A percentile compares a stretch with the other conserved stretches of the same genome.
phyloP scores from a whole-genome alignment of 2,329 filamentous ascomycete genomes.

The Colletotrichum tropicale region DNA sequence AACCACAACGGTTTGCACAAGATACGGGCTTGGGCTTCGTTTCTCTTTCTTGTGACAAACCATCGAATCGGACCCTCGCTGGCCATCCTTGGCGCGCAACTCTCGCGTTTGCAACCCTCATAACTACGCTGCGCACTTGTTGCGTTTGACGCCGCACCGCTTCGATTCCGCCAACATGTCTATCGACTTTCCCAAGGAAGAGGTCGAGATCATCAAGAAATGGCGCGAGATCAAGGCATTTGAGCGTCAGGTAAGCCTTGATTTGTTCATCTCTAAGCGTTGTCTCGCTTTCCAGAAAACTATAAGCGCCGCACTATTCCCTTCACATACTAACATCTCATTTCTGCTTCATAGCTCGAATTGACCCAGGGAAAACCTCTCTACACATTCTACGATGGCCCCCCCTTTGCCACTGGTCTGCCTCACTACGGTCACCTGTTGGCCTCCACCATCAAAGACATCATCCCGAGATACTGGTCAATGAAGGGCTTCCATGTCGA shows the following conservation, averaged over 20 bases:
- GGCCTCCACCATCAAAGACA: constrained; percentile 95
- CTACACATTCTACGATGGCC: constrained; percentile 95
- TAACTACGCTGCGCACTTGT: background rate
- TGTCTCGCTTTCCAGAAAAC: background rate
- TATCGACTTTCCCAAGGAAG: constrained; percentile 91
- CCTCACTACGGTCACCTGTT: constrained; percentile 76
- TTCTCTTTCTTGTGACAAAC: background rate
- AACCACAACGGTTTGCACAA: background rate
- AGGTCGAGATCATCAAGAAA: constrained; percentile 81
- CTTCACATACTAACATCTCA: background rate
- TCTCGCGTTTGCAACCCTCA: background rate
- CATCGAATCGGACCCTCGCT: background rate
- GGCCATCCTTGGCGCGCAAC: background rate
- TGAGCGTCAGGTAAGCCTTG: constrained; percentile 70
- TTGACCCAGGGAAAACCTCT: constrained; percentile 81
- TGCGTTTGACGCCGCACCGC: background rate
- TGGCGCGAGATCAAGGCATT: constrained; percentile 96
- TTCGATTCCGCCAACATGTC: constrained; percentile 59
- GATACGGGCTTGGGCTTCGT: background rate
- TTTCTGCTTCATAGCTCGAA: constrained; percentile 56
- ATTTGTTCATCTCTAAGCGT: background rate
- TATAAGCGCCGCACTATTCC: background rate
- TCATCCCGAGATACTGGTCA: constrained; percentile 95
- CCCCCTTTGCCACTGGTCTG: constrained; percentile 76
- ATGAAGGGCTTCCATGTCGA: constrained; percentile 96